Percentiles rank a stretch among this genome's conserved stretches.
Evolutionary conservation across 2,329 filamentous ascomycete genomes (phyloP).

Genomic region (Claviceps arundinis): DNA sequence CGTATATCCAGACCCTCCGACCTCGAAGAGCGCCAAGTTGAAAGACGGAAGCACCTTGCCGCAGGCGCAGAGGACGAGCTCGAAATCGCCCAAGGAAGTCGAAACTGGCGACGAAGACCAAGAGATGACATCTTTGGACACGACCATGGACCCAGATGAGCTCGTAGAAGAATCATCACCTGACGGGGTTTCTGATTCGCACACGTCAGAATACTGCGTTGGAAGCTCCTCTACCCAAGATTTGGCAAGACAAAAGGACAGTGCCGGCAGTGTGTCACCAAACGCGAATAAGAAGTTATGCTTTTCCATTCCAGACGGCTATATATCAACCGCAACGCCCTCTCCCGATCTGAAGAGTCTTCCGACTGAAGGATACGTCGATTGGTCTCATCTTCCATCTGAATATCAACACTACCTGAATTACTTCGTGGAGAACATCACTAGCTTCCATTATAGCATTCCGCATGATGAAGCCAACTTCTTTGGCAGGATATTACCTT

Average conservation of each 20-base stretch:
- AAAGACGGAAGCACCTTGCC: slow-evolving; percentile 25
- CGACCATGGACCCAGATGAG: slow-evolving; percentile 44
- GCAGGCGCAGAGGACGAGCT: slow-evolving; percentile 33
- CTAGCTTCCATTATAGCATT: slow-evolving; percentile 70
- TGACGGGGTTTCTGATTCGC: slow-evolving; percentile 8
- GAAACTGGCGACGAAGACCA: slow-evolving; percentile 32
- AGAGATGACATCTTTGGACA: slow-evolving; percentile 28
- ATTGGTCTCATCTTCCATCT: slow-evolving; percentile 46
- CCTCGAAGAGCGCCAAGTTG: slow-evolving; percentile 26
- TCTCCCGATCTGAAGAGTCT: slow-evolving; percentile 13
- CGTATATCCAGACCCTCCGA: slow-evolving; percentile 64
- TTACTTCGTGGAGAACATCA: slow-evolving; percentile 68
- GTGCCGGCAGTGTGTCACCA: slow-evolving; percentile 40
- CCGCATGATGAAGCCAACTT: slow-evolving; percentile 60
- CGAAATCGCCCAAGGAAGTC: slow-evolving; percentile 40
- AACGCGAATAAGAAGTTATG: slow-evolving; percentile 37
- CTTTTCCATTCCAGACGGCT: slow-evolving; percentile 34
- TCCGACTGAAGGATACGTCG: slow-evolving; percentile 18
- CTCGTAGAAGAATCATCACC: slow-evolving; percentile 17
- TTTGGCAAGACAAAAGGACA: slow-evolving; percentile 23
- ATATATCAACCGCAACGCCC: slow-evolving; percentile 16
- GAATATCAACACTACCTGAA: slow-evolving; percentile 68
- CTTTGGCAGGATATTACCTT: slow-evolving; percentile 56
- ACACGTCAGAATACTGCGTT: slow-evolving; percentile 17
- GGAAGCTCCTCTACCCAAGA: slow-evolving; percentile 25